Base-by-base conservation (phyloP, 192 early-diverging fungal species). In the Coemansia sp. region DNA sequence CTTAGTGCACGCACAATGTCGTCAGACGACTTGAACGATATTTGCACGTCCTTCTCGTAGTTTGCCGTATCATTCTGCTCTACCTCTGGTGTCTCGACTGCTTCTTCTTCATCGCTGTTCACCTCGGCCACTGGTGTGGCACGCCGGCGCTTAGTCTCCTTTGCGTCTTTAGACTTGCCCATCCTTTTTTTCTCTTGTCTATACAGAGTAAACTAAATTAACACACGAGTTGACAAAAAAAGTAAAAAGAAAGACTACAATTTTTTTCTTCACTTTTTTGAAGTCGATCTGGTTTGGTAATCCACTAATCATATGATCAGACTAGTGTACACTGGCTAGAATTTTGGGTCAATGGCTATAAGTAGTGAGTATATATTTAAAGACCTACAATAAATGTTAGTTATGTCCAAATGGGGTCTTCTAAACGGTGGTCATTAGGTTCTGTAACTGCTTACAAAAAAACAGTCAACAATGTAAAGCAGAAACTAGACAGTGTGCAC, bases 21-120 rank as follows among this genome's bases (percentile, higher is more conserved):
- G 8, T 79, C 82, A 0, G 82, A 33, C 4, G 65, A 27, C 43
- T 69, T 76, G 49, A 79, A 79, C 64, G 74, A 68, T 38, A 84
- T 70, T 61, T 71, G 74, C 20, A 24, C 43, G 44, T 84, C 77
- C 44, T 71, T 65, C 22, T 74, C 68, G 49, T 71, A 43, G 20
- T 62, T 65, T 22, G 18, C 41, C 15, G 12, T 20, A 41, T 33
- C 44, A 9, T 5, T 36, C 33, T 60, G 24, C 29, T 72, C 16
- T 52, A 12, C 20, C 12, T 34, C 43, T 5, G 34, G 7, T 24
- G 15, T 29, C 33, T 40, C 31, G 31, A 27, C 49, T 24, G 24
- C 24, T 12, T 27, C 15, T 49, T 40, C 43, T 1, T 38, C 42
- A 2, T 70, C 49, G 66, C 51, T 63, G 61, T 42, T n/a, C 10